Base-by-base conservation (phyloP, 305 asterid species). In the Fraxinus albicans region DNA sequence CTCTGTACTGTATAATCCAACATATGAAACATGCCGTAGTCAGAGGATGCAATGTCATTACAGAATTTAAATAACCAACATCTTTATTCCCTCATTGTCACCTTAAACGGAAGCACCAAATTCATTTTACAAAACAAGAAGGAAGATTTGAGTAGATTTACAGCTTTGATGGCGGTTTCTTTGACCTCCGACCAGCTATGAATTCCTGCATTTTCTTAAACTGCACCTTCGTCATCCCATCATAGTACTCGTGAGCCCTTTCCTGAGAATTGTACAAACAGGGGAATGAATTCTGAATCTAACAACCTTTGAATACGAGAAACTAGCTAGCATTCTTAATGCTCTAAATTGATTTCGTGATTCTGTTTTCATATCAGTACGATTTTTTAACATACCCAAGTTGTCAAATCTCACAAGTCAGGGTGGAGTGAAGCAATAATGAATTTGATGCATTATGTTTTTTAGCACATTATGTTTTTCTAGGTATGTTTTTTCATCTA, bases 181-280 rank as follows among this genome's bases (percentile, higher is more conserved):
- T 89, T 31, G 95, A 84, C 91, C 88, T 82, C 65, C 98, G 91
- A n/a, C 94, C 89, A 0, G 95, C 89, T 82, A 96, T 96, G 82
- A 94, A 96, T 44, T 92, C 98, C 87, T 94, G 98, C 98, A 96
- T 92, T 88, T 91, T 91, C 93, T 88, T 87, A 82, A 96, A 96
- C 89, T 96, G 98, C 70, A 94, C 97, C 87, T 91, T 91, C 0
- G 93, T 92, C 99, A 96, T 96, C 79, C 97, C 97, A 33, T 87
- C 86, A 36, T 96, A 96, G 79, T 91, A 96, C 8, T 87, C 94
- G 63, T 94, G 92, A 35, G 92, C 99, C 87, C 99, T 96, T 88
- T 92, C 93, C 99, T 96, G 94, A 73, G 85, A 84, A 81, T 21
- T 42, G 82, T 58, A 60, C 19, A 47, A 2, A 60, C 10, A 36